phyloP scores from a whole-genome alignment of 805 yeast species.

The Suhomyces vadensis region DNA sequence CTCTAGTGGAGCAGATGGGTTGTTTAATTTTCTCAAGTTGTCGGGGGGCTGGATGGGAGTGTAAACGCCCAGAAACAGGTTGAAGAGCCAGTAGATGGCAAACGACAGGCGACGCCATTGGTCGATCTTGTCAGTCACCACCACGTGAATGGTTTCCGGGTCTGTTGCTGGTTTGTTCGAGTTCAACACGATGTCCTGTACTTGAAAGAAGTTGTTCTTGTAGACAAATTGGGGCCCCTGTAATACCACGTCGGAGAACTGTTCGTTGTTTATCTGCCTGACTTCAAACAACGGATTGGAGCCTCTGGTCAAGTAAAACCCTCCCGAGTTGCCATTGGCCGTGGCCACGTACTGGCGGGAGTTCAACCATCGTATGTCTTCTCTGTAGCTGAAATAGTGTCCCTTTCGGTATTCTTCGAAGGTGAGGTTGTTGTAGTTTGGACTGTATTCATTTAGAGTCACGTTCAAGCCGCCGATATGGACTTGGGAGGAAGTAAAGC shows the following conservation, averaged over 20 bases:
- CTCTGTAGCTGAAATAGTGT: slow-evolving; percentile 15
- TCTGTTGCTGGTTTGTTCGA: slow-evolving; percentile 46
- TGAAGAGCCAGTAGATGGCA: slow-evolving; percentile 40
- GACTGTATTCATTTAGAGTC: slow-evolving; percentile 31
- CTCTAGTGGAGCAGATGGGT: slow-evolving; percentile 11
- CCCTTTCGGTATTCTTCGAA: slow-evolving; percentile 28
- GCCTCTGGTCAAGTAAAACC: slow-evolving; percentile 29
- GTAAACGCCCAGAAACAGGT: slow-evolving; percentile 26
- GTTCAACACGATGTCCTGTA: slow-evolving; percentile 36
- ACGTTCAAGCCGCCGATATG: slow-evolving; percentile 29
- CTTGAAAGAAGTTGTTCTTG: slow-evolving; percentile 38
- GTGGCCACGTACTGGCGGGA: slow-evolving; percentile 21
- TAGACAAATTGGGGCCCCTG: slow-evolving; percentile 38
- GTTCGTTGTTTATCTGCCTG: slow-evolving; percentile 25
- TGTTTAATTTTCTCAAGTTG: slow-evolving; percentile 8
- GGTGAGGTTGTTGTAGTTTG: slow-evolving; percentile 28
- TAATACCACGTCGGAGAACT: slow-evolving; percentile 29
- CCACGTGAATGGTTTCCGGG: slow-evolving; percentile 45
- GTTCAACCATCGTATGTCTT: slow-evolving; percentile 29
- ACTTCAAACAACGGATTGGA: slow-evolving; percentile 18
- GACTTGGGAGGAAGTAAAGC: slow-evolving; percentile 24
- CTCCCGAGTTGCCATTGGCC: slow-evolving; percentile 16
- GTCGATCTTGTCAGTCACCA: slow-evolving; percentile 49
- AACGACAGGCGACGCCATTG: slow-evolving; percentile 47
- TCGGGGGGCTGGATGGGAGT: slow-evolving; percentile 35